These are phyloP conservation scores for Neoarthrinium moseri DNA, from an alignment of 2,329 filamentous ascomycete species.

Conservation along the genomic window DNA sequence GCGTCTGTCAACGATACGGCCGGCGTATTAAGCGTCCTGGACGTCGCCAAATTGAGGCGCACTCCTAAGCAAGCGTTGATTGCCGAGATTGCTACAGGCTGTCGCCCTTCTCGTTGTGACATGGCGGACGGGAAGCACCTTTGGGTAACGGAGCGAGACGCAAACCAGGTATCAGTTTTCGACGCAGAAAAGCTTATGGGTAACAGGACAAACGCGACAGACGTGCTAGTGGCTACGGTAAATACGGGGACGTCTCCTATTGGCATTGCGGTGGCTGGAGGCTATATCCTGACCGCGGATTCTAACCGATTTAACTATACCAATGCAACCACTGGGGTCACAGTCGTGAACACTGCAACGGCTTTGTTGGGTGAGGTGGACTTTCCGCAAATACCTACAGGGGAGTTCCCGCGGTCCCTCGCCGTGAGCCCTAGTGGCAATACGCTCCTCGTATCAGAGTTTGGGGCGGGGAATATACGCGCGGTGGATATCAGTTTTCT, in stretches of 20 bases:
- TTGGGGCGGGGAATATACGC: background rate
- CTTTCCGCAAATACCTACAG: constrained; percentile 4
- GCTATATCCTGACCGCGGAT: constrained; percentile 2
- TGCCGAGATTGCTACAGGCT: background rate
- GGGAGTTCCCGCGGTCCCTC: constrained; percentile 1
- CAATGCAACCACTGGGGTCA: constrained; percentile 5
- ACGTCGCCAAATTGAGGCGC: constrained; percentile 1
- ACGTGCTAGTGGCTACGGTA: background rate
- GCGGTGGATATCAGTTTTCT: constrained; percentile 1
- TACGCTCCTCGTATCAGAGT: constrained; percentile 2
- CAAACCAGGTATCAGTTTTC: background rate
- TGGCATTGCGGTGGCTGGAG: constrained; percentile 1
- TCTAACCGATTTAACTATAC: constrained; percentile 6
- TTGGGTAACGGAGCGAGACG: constrained; percentile 5
- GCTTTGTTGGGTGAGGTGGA: background rate
- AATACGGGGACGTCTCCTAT: constrained; percentile 9
- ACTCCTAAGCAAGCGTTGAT: constrained; percentile 3
- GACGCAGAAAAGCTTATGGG: background rate
- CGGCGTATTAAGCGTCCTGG: constrained; percentile 1
- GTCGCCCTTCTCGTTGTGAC: constrained; percentile 2
- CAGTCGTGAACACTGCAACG: background rate
- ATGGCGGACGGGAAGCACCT: background rate
- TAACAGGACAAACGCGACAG: background rate
- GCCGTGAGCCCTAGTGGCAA: constrained; percentile 8
- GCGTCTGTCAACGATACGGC: background rate